These are phyloP conservation scores for Aspergillus haitiensis DNA, from an alignment of 495 filamentous ascomycete species.

Conservation along the genomic window DNA sequence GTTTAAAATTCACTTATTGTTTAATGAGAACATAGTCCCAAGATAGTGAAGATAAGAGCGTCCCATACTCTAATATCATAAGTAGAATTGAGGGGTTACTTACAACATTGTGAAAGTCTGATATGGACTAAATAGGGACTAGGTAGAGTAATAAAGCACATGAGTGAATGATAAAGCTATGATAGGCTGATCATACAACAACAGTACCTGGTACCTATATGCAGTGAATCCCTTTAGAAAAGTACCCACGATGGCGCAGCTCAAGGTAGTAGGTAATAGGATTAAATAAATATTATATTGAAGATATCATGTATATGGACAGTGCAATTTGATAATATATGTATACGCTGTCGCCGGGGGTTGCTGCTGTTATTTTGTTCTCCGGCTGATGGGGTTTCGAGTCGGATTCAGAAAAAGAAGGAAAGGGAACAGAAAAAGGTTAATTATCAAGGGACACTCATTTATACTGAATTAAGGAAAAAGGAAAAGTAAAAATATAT, in stretches of 20 bases:
- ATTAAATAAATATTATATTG: slow-evolving; percentile 2
- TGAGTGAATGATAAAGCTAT: slow-evolving; percentile 9
- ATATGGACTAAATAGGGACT: background rate
- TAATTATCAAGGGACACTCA: background rate
- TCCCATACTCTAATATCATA: background rate
- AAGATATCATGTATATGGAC: background rate
- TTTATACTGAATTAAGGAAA: too few relatives aligned
- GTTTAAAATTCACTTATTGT: background rate
- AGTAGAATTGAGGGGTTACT: slow-evolving; percentile 2
- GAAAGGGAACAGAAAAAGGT: background rate
- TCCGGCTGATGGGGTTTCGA: slow-evolving; percentile 5
- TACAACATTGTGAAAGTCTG: slow-evolving; percentile 18
- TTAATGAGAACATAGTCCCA: background rate
- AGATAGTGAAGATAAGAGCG: slow-evolving; percentile 6
- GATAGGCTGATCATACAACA: slow-evolving; percentile 18
- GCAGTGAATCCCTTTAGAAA: slow-evolving; percentile 4
- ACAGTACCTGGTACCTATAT: background rate
- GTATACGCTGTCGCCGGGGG: background rate
- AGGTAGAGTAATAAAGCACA: background rate
- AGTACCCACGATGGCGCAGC: slow-evolving; percentile 6
- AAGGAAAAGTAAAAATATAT: too few relatives aligned
- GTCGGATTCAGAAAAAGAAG: background rate
- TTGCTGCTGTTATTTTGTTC: slow-evolving; percentile 2
- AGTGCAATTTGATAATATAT: background rate
- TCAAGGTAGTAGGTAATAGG: background rate